phyloP scores from a whole-genome alignment of 208 protist genomes.

The Histomonas meleagridis region DNA sequence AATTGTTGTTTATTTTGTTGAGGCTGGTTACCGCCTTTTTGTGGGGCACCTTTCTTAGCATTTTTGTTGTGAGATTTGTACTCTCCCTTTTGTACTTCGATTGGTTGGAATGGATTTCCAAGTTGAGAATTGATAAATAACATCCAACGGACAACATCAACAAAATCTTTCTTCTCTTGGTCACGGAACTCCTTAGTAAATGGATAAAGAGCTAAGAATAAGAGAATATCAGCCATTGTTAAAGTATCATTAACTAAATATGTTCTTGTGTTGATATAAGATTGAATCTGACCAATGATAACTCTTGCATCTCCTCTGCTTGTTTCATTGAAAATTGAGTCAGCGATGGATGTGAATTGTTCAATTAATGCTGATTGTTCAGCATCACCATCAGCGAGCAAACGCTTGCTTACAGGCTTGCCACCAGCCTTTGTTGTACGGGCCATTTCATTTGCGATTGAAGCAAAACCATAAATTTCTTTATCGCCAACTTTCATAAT shows the following conservation, averaged over 20 bases:
- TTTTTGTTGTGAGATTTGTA: neutral
- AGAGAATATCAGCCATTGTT: neutral
- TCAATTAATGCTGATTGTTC: neutral
- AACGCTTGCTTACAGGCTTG: neutral
- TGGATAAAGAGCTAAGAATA: neutral
- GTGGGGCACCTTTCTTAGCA: too few relatives aligned
- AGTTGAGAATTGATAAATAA: neutral
- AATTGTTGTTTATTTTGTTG: too few relatives aligned
- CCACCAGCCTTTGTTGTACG: neutral
- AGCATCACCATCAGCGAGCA: neutral
- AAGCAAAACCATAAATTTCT: neutral
- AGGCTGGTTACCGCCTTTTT: too few relatives aligned
- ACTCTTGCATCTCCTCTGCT: neutral
- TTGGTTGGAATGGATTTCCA: neutral
- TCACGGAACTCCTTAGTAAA: neutral
- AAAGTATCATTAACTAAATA: neutral
- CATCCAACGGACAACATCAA: neutral
- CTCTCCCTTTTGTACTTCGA: neutral
- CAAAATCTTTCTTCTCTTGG: neutral
- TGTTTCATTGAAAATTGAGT: neutral
- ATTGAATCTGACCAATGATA: neutral
- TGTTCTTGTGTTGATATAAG: neutral
- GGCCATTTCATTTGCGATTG: neutral
- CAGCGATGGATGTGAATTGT: neutral
- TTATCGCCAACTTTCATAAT: neutral